Evolutionary conservation across 495 filamentous ascomycete genomes (phyloP), one percentile per base, ranked within the genome.

Genomic region (Friedmanniomyces endolithicus): DNA sequence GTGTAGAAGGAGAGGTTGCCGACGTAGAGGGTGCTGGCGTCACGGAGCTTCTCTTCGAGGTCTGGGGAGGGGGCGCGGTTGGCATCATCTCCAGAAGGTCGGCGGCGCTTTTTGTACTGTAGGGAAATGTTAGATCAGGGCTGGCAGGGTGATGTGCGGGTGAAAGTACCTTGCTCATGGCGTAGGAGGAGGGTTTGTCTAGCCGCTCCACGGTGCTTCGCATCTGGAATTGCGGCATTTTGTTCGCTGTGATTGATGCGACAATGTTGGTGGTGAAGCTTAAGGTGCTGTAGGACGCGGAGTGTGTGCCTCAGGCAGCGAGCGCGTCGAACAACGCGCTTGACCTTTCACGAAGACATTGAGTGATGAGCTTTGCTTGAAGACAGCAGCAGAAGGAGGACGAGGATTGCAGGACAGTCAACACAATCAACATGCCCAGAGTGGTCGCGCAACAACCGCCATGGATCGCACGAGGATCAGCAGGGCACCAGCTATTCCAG

Each of bases 1-100:
- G 92, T 98, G 75, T 95, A 98, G 72, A 98, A 98, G n/a, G 92
- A 98, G 88, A 98, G 75, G 67, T 98, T 98, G 48, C 92, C 92
- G 37, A 98, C 90, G 59, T 98, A 98, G 64, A 98, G 86, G 4
- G 92, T 98, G 11, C 92, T 86, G 39, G 92, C 89, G 67, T 92
- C 79, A 57, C 77, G 83, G 55, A 98, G 74, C 41, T 86, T 84
- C 52, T 94, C 86, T 29, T 82, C 78, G 8, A 62, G 59, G 31
- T 67, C 63, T 6, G 63, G 68, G 43, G 56, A 72, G 68, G 72
- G 59, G 55, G 71, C 74, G 69, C 25, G 71, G 6, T 72, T 72
- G 49, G 86, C 80, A 29, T 75, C 72, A 7, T 82, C 76, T 29
- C 55, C 35, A 31, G 72, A 67, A 47, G 76, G 74, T 63, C 75